Evolutionary conservation across 352 stramenopile species (phyloP), one percentile per base, ranked within the genome.

Genomic region (Phytopythium aichiense): DNA sequence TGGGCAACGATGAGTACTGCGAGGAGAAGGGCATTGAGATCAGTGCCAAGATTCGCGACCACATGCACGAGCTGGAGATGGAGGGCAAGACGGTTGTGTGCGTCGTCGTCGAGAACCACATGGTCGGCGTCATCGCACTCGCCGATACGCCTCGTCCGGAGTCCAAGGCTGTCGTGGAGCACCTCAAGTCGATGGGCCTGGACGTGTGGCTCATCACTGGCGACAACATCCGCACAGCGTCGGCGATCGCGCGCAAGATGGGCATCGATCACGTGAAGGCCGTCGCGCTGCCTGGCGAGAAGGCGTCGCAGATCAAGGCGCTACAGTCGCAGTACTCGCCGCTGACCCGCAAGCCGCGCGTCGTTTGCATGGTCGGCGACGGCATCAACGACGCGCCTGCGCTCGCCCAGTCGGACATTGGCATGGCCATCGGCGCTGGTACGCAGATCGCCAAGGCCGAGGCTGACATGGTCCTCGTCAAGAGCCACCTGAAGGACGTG

Each of bases 331-430:
- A 79, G 28, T 68, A 89, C 58, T 89, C 87, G 37, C 76, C 82
- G 1, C 15, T 79, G n/a, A 96, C 87, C 1, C 66, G 79, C 64
- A 90, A 84, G 61, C 74, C 85, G 28, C 78, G 89, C 50, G 80
- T 98, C 18, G 74, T 98, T 12, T 91, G 83, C 43, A 97, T 98
- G 84, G 85, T 97, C 53, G 94, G 95, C 25, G 94, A 98, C 62
- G 94, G 95, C 31, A 96, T 99, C 54, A 99, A 98, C 71, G 96
- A 99, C 73, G 94, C 92, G 8, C 94, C 95, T 13, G 93, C 96
- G 1, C 66, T 98, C 12, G 87, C 91, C 8, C 85, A 97, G 56
- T 91, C 94, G 13, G 91, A 98, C 65, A 77, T 98, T 6, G 93
- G 94, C 9, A 93, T 98, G 73, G 93, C 94, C 1, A 93, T 96